A percentile compares a stretch with the other conserved stretches of the same genome.
These are phyloP conservation scores for Typha latifolia DNA, from an alignment of 176 grass and related monocot species.

Conservation along the genomic window DNA sequence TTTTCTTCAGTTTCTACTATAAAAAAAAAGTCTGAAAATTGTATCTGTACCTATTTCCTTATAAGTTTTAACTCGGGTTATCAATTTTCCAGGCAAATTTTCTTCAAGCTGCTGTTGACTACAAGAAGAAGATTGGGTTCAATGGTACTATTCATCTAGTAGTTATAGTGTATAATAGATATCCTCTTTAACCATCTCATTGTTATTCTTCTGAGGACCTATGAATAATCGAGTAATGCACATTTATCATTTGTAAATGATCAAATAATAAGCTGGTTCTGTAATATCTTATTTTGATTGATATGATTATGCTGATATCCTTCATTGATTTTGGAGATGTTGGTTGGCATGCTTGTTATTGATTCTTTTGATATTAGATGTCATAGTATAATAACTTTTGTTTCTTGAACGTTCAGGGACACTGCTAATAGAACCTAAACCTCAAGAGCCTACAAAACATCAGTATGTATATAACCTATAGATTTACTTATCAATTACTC, in stretches of 20 bases:
- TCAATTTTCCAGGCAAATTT: slow-evolving; percentile 60
- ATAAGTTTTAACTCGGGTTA: not conserved
- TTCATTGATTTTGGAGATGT: not conserved
- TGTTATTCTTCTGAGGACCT: not conserved
- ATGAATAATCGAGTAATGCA: not conserved
- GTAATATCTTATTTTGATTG: too few species aligned
- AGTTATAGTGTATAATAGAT: not conserved
- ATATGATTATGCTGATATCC: not conserved
- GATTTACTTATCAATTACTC: not conserved
- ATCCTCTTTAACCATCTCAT: not conserved
- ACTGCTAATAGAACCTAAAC: slow-evolving; percentile 89
- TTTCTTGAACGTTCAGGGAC: slow-evolving; percentile 40
- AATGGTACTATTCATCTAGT: slow-evolving; percentile 37
- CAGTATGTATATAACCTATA: slow-evolving; percentile 49
- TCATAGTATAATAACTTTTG: slow-evolving; percentile 1
- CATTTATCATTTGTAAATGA: too few species aligned
- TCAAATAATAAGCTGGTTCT: too few species aligned
- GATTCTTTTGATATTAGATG: not conserved
- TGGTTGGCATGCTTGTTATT: not conserved
- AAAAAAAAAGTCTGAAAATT: not conserved
- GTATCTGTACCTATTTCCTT: not conserved
- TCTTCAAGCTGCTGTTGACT: slow-evolving; percentile 80
- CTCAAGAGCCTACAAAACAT: slow-evolving; percentile 96
- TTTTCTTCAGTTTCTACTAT: not conserved
- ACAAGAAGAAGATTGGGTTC: slow-evolving; percentile 96